These are phyloP conservation scores for Cladophialophora exuberans DNA, from an alignment of 2,329 filamentous ascomycete species.

Conservation along the genomic window DNA sequence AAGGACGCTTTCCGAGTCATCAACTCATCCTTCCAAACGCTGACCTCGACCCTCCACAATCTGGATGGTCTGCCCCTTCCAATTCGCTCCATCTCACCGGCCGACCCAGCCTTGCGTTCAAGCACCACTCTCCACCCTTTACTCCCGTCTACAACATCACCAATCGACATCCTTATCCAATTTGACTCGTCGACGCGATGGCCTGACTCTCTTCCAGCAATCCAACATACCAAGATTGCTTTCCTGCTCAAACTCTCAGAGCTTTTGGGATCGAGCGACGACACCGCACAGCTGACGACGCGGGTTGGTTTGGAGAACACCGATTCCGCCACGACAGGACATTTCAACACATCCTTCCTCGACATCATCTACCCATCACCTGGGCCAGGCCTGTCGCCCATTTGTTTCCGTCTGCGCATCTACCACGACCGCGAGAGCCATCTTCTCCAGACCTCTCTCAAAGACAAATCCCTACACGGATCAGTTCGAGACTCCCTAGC, in stretches of 20 bases:
- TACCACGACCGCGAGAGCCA: conserved; percentile 85
- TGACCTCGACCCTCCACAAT: conserved; percentile 69
- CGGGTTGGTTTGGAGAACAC: conserved; percentile 81
- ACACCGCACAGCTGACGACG: conserved; percentile 64
- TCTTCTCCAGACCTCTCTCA: conserved; percentile 75
- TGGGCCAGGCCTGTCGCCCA: conserved; percentile 47
- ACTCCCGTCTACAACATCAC: conserved; percentile 39
- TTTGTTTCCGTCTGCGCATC: conserved; percentile 81
- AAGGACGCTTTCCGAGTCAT: conserved; percentile 30
- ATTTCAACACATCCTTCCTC: conserved; percentile 47
- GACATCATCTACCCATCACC: conserved; percentile 72
- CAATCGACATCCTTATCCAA: conserved; percentile 80
- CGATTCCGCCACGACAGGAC: conserved; percentile 33
- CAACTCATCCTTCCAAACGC: conserved; percentile 63
- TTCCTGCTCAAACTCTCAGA: conserved; percentile 76
- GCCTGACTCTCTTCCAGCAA: conserved; percentile 88
- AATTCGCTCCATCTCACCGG: conserved; percentile 75
- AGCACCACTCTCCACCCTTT: conserved; percentile 53
- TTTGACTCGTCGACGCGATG: conserved; percentile 93
- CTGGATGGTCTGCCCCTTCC: conserved; percentile 87
- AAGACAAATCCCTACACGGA: conserved; percentile 70
- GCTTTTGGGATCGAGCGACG: conserved; percentile 66
- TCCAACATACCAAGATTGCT: conserved; percentile 91
- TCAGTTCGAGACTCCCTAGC: conserved; percentile 70
- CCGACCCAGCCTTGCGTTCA: conserved; percentile 74